These are phyloP conservation scores for Xylaria castorea DNA, from an alignment of 495 filamentous ascomycete species.

Conservation along the genomic window DNA sequence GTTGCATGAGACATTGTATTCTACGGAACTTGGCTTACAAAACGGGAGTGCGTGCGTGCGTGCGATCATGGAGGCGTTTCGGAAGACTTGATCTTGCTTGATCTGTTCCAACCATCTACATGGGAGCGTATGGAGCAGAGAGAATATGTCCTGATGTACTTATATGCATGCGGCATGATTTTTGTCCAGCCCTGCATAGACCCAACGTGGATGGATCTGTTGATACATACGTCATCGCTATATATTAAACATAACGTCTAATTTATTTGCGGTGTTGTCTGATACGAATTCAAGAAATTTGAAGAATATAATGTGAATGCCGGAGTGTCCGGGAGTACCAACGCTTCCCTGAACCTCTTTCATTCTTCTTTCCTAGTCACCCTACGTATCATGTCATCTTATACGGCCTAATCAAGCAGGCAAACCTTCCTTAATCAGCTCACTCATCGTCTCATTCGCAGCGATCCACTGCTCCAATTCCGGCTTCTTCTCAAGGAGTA, in stretches of 20 bases:
- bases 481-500: constrained; percentile 41
- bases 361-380: not conserved
- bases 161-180: constrained; percentile 4
- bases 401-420: constrained; percentile 32
- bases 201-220: not conserved
- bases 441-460: constrained; percentile 40
- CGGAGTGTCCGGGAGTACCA: not conserved
- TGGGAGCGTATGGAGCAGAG: not conserved
- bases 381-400: not conserved
- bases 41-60: not conserved
- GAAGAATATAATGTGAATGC: not conserved
- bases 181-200: not conserved
- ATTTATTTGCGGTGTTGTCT: not conserved
- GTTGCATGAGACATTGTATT: not conserved
- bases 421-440: constrained; percentile 40
- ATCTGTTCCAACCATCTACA: not conserved
- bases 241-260: not conserved
- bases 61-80: constrained; percentile 6
- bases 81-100: constrained; percentile 4
- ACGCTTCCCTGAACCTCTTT: not conserved
- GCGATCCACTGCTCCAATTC: constrained; percentile 37
- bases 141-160: not conserved
- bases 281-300: not conserved
- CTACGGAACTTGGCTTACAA: constrained; percentile 6
- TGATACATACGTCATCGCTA: not conserved